Conservation (phyloP, 768 basidiomycete genomes). For the Russula virescens region DNA sequence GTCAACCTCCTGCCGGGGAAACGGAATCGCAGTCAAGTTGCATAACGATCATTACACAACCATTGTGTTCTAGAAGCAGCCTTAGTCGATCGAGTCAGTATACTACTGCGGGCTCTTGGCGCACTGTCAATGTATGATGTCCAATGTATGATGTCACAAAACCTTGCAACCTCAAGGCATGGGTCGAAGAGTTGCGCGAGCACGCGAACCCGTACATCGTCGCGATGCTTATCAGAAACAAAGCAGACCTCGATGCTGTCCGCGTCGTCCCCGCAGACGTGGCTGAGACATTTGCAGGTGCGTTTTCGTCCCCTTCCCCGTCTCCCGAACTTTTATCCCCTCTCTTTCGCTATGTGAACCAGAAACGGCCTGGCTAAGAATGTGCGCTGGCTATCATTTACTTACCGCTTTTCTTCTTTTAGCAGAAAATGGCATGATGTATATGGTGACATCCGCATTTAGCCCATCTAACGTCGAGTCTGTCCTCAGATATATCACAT, state of each 20-base stretch:
- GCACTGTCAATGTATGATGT: conserved; percentile 90
- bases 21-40: too few species aligned
- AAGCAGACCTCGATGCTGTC: conserved; percentile 97
- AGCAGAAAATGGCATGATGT: conserved; percentile 85
- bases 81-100: too few species aligned
- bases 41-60: too few species aligned
- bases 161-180: conserved; percentile 86
- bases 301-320: conserved; percentile 28
- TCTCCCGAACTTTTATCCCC: too few species aligned
- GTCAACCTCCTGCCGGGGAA: too few species aligned
- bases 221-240: conserved; percentile 95
- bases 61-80: too few species aligned
- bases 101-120: conserved; percentile 88
- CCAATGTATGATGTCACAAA: conserved; percentile 92
- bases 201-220: conserved; percentile 91
- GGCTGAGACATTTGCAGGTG: conserved; percentile 85
- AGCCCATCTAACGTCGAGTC: conserved; percentile 97
- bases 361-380: not conserved
- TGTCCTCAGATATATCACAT: conserved; percentile 96
- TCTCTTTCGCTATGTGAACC: not conserved
- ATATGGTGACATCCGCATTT: conserved; percentile 99
- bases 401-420: not conserved
- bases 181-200: conserved; percentile 95
- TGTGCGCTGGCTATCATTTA: not conserved
- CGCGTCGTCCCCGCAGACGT: conserved; percentile 95